These are phyloP conservation scores for Gentiana dahurica DNA, from an alignment of 257 asterid species.

Conservation along the genomic window DNA sequence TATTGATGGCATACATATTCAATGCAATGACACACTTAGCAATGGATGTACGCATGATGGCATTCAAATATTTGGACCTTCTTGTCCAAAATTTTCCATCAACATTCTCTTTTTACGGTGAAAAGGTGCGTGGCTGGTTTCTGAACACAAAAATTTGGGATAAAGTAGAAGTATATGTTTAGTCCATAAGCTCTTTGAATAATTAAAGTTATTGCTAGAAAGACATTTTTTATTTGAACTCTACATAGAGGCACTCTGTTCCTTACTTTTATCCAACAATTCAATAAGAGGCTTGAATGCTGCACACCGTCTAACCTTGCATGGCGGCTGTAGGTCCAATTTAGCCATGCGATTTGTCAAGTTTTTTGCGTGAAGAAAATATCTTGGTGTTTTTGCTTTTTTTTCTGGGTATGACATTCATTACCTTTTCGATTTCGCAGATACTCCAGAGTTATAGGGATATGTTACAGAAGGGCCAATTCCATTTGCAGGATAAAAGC, in stretches of 20 bases:
- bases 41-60: slow-evolving; percentile 78
- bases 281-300: too few relatives aligned
- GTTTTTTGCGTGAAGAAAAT: too few relatives aligned
- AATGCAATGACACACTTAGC: slow-evolving; percentile 79
- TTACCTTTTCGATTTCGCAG: slow-evolving; percentile 26
- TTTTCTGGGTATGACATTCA: slow-evolving; percentile 1
- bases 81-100: slow-evolving; percentile 65
- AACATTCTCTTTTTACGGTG: slow-evolving; percentile 60
- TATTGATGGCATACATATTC: slow-evolving; percentile 8
- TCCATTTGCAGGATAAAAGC: slow-evolving; percentile 61
- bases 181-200: too few relatives aligned
- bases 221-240: too few relatives aligned
- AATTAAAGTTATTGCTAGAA: too few relatives aligned
- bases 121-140: slow-evolving; percentile 44
- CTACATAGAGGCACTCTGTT: not conserved
- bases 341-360: too few relatives aligned
- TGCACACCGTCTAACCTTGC: too few relatives aligned
- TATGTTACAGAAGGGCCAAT: slow-evolving; percentile 59
- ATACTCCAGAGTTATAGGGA: slow-evolving; percentile 63
- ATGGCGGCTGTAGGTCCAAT: too few relatives aligned
- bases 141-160: too few relatives aligned
- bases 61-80: slow-evolving; percentile 77
- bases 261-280: not conserved
- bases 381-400: too few relatives aligned
- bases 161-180: too few relatives aligned